phyloP scores from a whole-genome alignment of 352 stramenopile species.

The Globisporangium carolinianum region DNA sequence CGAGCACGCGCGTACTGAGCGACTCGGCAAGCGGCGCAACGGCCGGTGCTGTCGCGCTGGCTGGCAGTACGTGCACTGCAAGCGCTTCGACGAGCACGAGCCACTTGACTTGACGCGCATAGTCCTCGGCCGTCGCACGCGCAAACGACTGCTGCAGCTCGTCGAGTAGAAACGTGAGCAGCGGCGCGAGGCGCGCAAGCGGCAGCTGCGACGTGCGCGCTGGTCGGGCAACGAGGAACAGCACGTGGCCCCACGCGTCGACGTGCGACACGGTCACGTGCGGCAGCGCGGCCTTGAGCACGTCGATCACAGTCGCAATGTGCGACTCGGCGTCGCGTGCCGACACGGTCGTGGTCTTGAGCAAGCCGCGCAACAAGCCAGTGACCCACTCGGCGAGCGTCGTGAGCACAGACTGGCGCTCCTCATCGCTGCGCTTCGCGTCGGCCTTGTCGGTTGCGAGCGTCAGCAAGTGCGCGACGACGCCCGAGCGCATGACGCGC shows the following conservation, averaged over 20 bases:
- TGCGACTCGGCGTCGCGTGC: slow-evolving; percentile 15
- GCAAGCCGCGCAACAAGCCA: slow-evolving; percentile 32
- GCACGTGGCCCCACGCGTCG: slow-evolving; percentile 47
- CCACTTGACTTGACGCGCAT: slow-evolving; percentile 73
- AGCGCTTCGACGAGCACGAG: slow-evolving; percentile 46
- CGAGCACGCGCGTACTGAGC: slow-evolving; percentile 23
- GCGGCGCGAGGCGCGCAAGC: slow-evolving; percentile 15
- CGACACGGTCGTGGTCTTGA: slow-evolving; percentile 18
- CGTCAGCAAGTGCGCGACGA: slow-evolving; percentile 18
- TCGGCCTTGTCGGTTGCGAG: slow-evolving; percentile 35
- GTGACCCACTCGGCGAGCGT: slow-evolving; percentile 48
- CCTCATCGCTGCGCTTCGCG: slow-evolving; percentile 37
- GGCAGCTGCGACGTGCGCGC: slow-evolving; percentile 14
- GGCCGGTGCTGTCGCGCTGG: slow-evolving; percentile 7
- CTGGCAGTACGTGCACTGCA: slow-evolving; percentile 35
- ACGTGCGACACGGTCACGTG: slow-evolving; percentile 54
- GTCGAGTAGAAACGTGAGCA: slow-evolving; percentile 28
- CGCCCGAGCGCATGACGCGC: slow-evolving; percentile 21
- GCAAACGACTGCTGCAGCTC: slow-evolving; percentile 56
- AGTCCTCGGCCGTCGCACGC: slow-evolving; percentile 52
- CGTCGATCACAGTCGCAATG: slow-evolving; percentile 16
- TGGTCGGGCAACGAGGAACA: slow-evolving; percentile 39
- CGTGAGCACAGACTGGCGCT: slow-evolving; percentile 48
- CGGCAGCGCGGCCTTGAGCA: slow-evolving; percentile 39
- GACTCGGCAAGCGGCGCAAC: slow-evolving; percentile 13